Evolutionary conservation across 352 stramenopile genomes (phyloP).

Genomic region (Phytophthora sp.): DNA sequence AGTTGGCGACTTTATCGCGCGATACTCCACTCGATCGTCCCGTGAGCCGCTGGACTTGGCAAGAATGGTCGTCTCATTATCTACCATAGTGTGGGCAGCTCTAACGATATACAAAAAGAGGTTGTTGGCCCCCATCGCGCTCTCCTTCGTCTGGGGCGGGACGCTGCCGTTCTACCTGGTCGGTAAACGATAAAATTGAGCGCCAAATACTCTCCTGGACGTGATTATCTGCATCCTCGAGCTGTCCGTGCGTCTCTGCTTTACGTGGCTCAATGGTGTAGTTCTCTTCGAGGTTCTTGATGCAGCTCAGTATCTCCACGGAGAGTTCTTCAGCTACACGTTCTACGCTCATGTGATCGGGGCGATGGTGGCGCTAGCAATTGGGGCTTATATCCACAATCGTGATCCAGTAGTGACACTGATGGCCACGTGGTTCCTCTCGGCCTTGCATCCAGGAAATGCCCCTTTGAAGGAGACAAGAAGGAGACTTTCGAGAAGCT

Average conservation of each 20-base stretch:
- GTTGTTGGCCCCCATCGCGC: background rate
- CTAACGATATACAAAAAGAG: background rate
- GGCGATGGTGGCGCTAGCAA: conserved; percentile 1
- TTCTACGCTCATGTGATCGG: conserved; percentile 20
- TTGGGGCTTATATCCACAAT: conserved; percentile 6
- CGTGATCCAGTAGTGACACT: conserved; percentile 20
- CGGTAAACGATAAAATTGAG: background rate
- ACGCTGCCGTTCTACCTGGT: conserved; percentile 19
- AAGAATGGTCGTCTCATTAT: background rate
- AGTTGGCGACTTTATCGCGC: conserved; percentile 32
- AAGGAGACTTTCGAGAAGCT: conserved; percentile 24
- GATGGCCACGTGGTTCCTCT: conserved; percentile 24
- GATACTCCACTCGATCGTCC: conserved; percentile 26
- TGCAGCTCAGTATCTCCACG: conserved; percentile 32
- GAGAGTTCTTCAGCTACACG: conserved; percentile 30
- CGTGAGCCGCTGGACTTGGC: conserved; percentile 6
- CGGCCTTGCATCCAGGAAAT: conserved; percentile 11
- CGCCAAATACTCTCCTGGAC: conserved; percentile 7
- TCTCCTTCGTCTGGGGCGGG: conserved; percentile 7
- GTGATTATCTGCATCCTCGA: conserved; percentile 16
- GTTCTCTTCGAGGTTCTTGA: conserved; percentile 36
- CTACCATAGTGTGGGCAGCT: background rate
- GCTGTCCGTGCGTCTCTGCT: conserved; percentile 21
- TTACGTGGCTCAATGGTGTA: conserved; percentile 25
- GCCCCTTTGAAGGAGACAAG: conserved; percentile 3